A percentile compares a stretch with the other conserved stretches of the same genome.
Evolutionary conservation across 257 asterid genomes (phyloP).

Genomic region (Solanum neorickii): DNA sequence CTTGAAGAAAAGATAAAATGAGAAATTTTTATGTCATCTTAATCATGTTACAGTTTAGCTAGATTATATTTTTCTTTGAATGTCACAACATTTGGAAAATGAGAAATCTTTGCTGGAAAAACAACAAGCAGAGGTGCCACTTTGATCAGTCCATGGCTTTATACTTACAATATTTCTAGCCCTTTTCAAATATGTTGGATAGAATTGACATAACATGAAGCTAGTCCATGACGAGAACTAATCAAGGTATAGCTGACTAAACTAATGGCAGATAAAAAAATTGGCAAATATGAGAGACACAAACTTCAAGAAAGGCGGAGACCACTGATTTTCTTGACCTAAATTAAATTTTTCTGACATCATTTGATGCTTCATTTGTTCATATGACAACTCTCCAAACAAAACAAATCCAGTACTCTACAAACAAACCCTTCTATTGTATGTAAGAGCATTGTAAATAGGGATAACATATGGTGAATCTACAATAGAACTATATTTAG

Average conservation of each 20-base stretch:
- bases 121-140: slow-evolving; percentile 31
- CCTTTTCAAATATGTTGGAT: slow-evolving; percentile 3
- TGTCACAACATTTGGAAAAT: slow-evolving; percentile 31
- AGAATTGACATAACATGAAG: no score
- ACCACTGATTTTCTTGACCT: neutral
- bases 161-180: slow-evolving; percentile 5
- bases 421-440: neutral
- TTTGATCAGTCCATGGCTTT: slow-evolving; percentile 14
- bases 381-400: neutral
- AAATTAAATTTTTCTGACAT: neutral
- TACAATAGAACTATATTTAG: neutral
- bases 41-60: slow-evolving; percentile 9
- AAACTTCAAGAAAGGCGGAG: no score
- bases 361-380: neutral
- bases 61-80: slow-evolving; percentile 22
- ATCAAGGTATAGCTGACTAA: no score
- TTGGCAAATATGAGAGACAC: no score
- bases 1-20: neutral
- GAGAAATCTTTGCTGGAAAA: slow-evolving; percentile 20
- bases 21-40: neutral
- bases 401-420: neutral
- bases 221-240: no score
- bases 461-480: neutral
- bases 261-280: no score
- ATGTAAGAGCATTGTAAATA: neutral